phyloP scores from a whole-genome alignment of 1,139 yeast genomes.

The Geotrichum cucujoidarum region DNA sequence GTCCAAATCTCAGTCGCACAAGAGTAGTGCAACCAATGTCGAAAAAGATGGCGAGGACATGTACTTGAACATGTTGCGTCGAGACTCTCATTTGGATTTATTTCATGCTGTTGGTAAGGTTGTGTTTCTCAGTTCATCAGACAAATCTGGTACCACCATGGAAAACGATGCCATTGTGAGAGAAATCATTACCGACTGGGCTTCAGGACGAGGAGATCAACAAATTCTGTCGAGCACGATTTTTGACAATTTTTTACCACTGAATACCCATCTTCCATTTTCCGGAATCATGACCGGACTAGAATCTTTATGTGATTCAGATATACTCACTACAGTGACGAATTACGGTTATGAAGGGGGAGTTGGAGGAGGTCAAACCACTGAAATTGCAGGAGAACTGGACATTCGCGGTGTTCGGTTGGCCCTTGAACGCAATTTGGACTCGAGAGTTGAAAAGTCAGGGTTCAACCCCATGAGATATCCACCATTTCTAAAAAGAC shows the following conservation, averaged over 20 bases:
- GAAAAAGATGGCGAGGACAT: slow-evolving; percentile 10
- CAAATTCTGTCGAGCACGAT: slow-evolving; percentile 30
- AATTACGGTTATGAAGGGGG: slow-evolving; percentile 4
- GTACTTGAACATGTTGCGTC: slow-evolving; percentile 19
- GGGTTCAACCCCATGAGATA: slow-evolving; percentile 1
- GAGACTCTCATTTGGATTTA: slow-evolving; percentile 33
- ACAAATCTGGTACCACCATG: slow-evolving; percentile 21
- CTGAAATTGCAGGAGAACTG: slow-evolving; percentile 17
- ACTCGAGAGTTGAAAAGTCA: neutral
- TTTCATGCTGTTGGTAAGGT: slow-evolving; percentile 42
- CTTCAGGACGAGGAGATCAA: slow-evolving; percentile 24
- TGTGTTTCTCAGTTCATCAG: slow-evolving; percentile 32
- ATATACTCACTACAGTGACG: slow-evolving; percentile 5
- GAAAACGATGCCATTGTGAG: slow-evolving; percentile 24
- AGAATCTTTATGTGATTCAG: slow-evolving; percentile 28
- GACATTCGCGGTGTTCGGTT: slow-evolving; percentile 17
- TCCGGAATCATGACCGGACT: slow-evolving; percentile 24
- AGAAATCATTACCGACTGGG: slow-evolving; percentile 31
- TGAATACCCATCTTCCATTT: slow-evolving; percentile 27
- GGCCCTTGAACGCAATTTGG: neutral
- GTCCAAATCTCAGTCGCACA: neutral
- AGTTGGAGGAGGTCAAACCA: slow-evolving; percentile 4
- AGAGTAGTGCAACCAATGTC: neutral
- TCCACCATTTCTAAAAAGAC: slow-evolving; percentile 2
- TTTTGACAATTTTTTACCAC: slow-evolving; percentile 37